Evolutionary conservation across 1,284 basidiomycete genomes (phyloP), one percentile per base, ranked within the genome.

Genomic region (Vanrija humicola): DNA sequence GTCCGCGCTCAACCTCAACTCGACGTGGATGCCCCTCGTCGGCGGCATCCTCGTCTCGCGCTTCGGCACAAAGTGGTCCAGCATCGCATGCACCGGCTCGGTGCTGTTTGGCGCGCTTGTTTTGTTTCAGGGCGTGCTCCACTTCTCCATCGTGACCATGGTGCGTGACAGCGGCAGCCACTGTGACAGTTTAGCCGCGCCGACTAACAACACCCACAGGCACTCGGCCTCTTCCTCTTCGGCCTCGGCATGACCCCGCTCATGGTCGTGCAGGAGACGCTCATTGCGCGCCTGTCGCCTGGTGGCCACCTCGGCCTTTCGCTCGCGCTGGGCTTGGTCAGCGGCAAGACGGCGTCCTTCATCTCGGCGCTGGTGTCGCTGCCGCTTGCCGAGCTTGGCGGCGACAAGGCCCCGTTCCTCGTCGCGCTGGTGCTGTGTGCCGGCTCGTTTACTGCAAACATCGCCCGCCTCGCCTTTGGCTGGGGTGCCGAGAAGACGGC

Each of bases 161-260:
- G 61, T 56, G 42, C 15, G 58, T 34, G 28, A 10, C 28, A 6
- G 26, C 26, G 44, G 25, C n/a, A 26, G 26, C 26, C 5, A 8
- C 28, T 23, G 28, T 28, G 6, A 28, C 28, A 28, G 28, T 34
- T 12, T 28, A 15, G 6, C 18, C 18, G 25, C 28, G 6, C 19
- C 26, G 7, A 28, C 38, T 16, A 23, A n/a, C 8, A 12, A 26
- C 21, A 26, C 18, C 28, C 28, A 10, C 44, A 64, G 62, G 63
- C 68, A 3, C 26, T 62, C 15, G 67, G 66, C 8, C 52, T 64
- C 18, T 89, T 88, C 64, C 74, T 88, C 43, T 89, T 88, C 64
- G 88, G 88, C n/a, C 78, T 89, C 15, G 88, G 87, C 4, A 79
- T 87, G 50, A 86, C 84, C 63, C 88, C 88, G 1, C 78, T 90